These are phyloP conservation scores for Fermentozyma sake DNA, from an alignment of 1,139 yeast genomes.

Conservation along the genomic window DNA sequence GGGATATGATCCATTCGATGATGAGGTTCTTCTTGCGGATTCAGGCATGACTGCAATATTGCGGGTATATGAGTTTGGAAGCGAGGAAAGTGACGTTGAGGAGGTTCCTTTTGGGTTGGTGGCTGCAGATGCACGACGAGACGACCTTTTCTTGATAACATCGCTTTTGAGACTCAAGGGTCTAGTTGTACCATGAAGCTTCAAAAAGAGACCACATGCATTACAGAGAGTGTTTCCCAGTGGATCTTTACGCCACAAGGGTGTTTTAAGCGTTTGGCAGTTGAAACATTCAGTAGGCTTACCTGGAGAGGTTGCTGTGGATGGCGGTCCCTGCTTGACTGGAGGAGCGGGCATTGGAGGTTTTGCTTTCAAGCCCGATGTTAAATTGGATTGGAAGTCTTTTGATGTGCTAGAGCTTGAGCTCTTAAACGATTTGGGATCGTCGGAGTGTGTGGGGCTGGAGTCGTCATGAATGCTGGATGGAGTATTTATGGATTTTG, in stretches of 20 bases:
- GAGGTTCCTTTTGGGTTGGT: slow-evolving; percentile 1
- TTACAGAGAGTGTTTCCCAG: slow-evolving; percentile 55
- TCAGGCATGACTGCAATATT: slow-evolving; percentile 5
- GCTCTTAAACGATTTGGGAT: too few species aligned
- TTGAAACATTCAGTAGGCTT: slow-evolving; percentile 38
- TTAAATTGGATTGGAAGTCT: slow-evolving; percentile 1
- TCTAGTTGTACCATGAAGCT: slow-evolving; percentile 55
- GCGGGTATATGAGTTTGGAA: slow-evolving; percentile 6
- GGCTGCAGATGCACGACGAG: slow-evolving; percentile 11
- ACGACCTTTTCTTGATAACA: slow-evolving; percentile 51
- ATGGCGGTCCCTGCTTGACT: slow-evolving; percentile 11
- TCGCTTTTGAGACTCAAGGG: slow-evolving; percentile 54
- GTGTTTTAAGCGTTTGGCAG: slow-evolving; percentile 54
- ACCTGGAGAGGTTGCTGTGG: slow-evolving; percentile 3
- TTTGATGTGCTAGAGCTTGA: too few species aligned
- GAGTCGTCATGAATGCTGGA: slow-evolving; percentile 27
- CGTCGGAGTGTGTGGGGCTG: slow-evolving; percentile 11
- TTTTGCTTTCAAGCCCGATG: background rate
- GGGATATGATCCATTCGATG: too few species aligned
- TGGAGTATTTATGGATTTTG: slow-evolving; percentile 20
- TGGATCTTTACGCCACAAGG: slow-evolving; percentile 56
- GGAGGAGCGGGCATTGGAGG: slow-evolving; percentile 15
- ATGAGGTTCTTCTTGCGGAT: too few species aligned
- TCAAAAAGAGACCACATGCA: slow-evolving; percentile 56
- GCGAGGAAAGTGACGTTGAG: slow-evolving; percentile 5